Evolutionary conservation across 2,329 filamentous ascomycete species (phyloP), one percentile per base, ranked within the genome.

Genomic region (Aspergillus aculeatinus): DNA sequence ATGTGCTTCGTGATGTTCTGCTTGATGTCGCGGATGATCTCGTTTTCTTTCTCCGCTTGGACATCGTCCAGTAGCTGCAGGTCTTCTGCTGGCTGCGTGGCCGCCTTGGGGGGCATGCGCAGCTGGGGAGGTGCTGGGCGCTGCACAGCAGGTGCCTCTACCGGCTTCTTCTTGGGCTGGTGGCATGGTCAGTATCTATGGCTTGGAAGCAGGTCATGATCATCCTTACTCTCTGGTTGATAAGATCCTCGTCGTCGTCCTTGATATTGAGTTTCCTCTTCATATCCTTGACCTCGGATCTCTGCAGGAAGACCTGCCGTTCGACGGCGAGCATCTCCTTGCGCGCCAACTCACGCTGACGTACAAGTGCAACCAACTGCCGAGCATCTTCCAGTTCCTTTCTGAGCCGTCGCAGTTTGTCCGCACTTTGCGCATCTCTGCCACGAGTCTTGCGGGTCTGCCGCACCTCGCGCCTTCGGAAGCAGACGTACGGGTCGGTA

Each of bases 401-500:
- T 58, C 95, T 88, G 71, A 99, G 81, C 74, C 91, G 91, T 81
- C 95, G 95, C 67, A 99, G 84, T 76, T 96, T 97, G 74, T 99
- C 95, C 57, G 90, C 91, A 69, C 94, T 92, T 77, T 96, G 94
- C 39, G 91, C 91, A 80, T 99, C 95, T 71, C 95, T 88, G 67
- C 91, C 92, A 72, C 95, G 86, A 42, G 95, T 99, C 80, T 98
- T 99, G 69, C 95, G 90, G 53, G 92, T 94, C 75, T 96, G 92
- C 60, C 95, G 89, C 51, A 96, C 91, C 77, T 99, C 95, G 65
- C 95, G 90, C 68, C 95, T 88, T 73, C 95, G 87, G 85, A 99
- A 99, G 79, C 95, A 99, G 70, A 99, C 93, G 79, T 96, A 99
- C 52, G 95, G 95, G 77, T 99, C 95, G 69, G 91, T 87, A 74